Evolutionary conservation across 805 yeast species (phyloP).

Genomic region (Brettanomyces custersianus): DNA sequence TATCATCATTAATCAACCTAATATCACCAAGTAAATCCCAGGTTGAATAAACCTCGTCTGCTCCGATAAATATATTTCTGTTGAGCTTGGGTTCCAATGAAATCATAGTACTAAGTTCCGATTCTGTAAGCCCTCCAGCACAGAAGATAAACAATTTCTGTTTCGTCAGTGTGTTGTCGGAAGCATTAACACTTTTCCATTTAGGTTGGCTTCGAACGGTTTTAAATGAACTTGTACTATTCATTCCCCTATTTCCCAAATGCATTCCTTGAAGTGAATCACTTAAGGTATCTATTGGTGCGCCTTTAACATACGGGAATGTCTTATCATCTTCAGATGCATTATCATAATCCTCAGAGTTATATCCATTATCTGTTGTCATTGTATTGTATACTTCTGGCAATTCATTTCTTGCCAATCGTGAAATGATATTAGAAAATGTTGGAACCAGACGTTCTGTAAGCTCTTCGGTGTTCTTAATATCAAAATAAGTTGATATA

Average conservation of each 20-base stretch:
- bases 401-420: constrained; percentile 17
- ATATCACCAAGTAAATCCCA: constrained; percentile 26
- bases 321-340: constrained; percentile 38
- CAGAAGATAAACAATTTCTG: constrained; percentile 74
- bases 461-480: constrained; percentile 18
- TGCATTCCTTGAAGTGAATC: constrained; percentile 1
- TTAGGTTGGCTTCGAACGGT: constrained; percentile 21
- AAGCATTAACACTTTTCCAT: constrained; percentile 21
- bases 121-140: constrained; percentile 83
- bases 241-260: not conserved
- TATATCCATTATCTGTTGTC: constrained; percentile 6
- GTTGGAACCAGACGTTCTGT: constrained; percentile 21
- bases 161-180: constrained; percentile 21
- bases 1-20: constrained; percentile 19
- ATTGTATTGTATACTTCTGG: constrained; percentile 19
- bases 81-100: constrained; percentile 54
- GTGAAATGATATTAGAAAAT: constrained; percentile 18
- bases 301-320: constrained; percentile 36
- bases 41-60: constrained; percentile 56
- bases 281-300: constrained; percentile 18
- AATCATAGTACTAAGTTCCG: constrained; percentile 70
- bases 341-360: constrained; percentile 6
- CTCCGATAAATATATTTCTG: constrained; percentile 74
- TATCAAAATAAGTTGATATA: constrained; percentile 47
- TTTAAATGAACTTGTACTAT: not conserved